Base-by-base conservation (phyloP, 805 yeast species). In the Isabelozyma rhagii region DNA sequence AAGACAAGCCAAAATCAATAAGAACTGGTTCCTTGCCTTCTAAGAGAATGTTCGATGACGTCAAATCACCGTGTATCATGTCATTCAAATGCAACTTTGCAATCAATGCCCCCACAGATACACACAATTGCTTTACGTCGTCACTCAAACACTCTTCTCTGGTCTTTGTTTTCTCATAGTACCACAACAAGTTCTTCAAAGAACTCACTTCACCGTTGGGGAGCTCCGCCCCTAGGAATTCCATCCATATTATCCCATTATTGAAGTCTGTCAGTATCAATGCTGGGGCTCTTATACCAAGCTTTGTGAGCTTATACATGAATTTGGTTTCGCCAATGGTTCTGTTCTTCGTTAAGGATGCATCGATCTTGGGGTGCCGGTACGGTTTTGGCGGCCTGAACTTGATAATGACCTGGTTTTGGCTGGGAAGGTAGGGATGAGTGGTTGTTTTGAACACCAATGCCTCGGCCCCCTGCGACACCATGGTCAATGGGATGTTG, bases 381-480 rank as follows among this genome's bases (percentile, higher is more conserved):
- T 94, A 94, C n/a, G 86, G 82, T 63, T 94, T 94, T 21, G 84
- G 80, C 1, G 99, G 97, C 55, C 99, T 78, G 65, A 79, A 92
- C 65, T 94, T 94, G 53, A 90, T 75, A 38, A 93, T 84, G 63
- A 75, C 86, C 48, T 71, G 64, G 4, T 59, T 47, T 1, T 63
- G 55, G 43, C 67, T 63, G 18, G 55, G 28, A 25, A 77, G 60
- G 61, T 86, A 90, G 25, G 96, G 96, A 64, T 90, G 96, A 2
- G 62, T 62, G 1, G 64, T 51, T 0, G 93, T 78, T 10, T 72
- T 63, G 64, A 87, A 88, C 2, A 89, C 91, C 9, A 89, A 75
- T 0, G 96, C 96, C 64, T 90, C 97, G 1, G 97, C 97, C 25
- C 97, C 97, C 61, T 90, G 97, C 0, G 96, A 87, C 2, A 90